Base-by-base conservation (phyloP, 106 monocot species). In the Triglochin maritima region DNA sequence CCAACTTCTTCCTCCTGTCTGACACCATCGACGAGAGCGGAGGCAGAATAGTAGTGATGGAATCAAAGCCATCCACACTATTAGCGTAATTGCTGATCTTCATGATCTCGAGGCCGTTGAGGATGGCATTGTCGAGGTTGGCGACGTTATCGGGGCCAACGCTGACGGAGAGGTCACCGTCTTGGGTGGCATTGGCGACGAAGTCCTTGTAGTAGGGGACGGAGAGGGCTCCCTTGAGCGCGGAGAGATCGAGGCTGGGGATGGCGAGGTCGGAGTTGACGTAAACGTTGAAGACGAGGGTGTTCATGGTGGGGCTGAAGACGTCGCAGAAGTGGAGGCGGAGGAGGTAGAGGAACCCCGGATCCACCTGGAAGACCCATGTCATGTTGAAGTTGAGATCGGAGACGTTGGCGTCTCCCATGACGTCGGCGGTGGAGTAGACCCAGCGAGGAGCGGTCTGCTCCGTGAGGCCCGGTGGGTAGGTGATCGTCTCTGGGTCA, bases 311-410 rank as follows among this genome's bases (percentile, higher is more conserved):
- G 5, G 42, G 16, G 53, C 89, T 89, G 41, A 89, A 79, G 17
- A 94, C 69, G 68, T 94, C 93, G n/a, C 93, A 94, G 63, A 89
- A 89, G 57, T 89, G 89, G 60, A 86, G 42, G 57, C 93, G 77
- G 6, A 94, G 51, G 47, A 94, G 67, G 74, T 89, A 86, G 12
- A 50, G 50, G 57, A 49, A 78, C 6, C 62, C 64, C 12, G 64
- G 65, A 15, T 80, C 72, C 4, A 82, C 78, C 43, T 82, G 47
- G 45, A 94, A 89, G 9, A 74, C 72, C 93, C 93, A 94, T 2
- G 93, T 84, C 67, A 89, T 67, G 50, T 94, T 94, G 59, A 89
- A 81, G 4, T 10, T 43, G 0, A 69, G 72, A 47, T 45, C 71
- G 7, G 54, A 3, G 29, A 75, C 17, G 5, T 48, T 67, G 6